phyloP scores from a whole-genome alignment of 441 rosid species.

The Flueggea neowawraea region DNA sequence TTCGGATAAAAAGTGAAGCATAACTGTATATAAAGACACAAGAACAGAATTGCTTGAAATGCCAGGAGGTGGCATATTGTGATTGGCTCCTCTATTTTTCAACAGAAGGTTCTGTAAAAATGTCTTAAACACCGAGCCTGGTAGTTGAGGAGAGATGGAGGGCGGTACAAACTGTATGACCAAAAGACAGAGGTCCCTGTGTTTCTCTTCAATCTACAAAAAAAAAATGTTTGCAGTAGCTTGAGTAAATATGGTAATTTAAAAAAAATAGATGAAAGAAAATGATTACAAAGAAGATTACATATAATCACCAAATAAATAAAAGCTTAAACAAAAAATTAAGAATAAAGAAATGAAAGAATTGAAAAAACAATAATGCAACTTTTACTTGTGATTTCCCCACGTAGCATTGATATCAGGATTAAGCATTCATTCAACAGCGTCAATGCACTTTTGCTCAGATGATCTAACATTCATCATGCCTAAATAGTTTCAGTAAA shows the following conservation, averaged over 20 bases:
- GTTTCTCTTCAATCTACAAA: conserved; percentile 94
- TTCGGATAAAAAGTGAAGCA: conserved; percentile 96
- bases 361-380: too few relatives aligned
- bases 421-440: too few relatives aligned
- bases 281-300: not conserved
- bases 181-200: conserved; percentile 85
- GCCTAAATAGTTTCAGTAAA: too few relatives aligned
- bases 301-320: too few relatives aligned
- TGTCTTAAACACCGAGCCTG: conserved; percentile 91
- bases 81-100: conserved; percentile 92
- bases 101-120: conserved; percentile 80
- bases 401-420: too few relatives aligned
- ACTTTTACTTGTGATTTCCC: too few relatives aligned
- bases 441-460: too few relatives aligned
- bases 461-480: too few relatives aligned
- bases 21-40: conserved; percentile 78
- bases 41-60: conserved; percentile 88
- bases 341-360: not conserved
- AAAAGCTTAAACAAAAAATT: not conserved
- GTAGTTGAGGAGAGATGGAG: conserved; percentile 64
- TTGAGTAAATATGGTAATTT: too few relatives aligned
- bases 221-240: conserved; percentile 4
- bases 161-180: conserved; percentile 95
- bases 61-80: conserved; percentile 77
- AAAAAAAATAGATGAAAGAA: not conserved